phyloP scores from a whole-genome alignment of 2,329 filamentous ascomycete genomes.

The Penicillium sp. region DNA sequence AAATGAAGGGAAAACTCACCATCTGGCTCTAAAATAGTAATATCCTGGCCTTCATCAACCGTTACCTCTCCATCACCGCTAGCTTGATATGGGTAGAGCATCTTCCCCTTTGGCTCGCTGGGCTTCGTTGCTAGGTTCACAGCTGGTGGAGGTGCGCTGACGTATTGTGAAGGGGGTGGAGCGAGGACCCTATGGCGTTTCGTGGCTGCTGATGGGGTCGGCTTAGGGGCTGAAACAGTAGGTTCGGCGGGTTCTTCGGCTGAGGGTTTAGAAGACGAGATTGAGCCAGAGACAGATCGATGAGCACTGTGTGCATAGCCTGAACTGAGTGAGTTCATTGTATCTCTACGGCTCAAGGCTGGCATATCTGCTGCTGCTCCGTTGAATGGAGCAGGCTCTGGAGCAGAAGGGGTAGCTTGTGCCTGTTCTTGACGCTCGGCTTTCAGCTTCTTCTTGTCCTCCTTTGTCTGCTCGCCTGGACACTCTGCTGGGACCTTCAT shows the following conservation, averaged over 20 bases:
- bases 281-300: slow-evolving; percentile 65
- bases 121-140: slow-evolving; percentile 38
- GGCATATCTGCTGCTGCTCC: slow-evolving; percentile 55
- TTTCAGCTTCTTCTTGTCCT: slow-evolving; percentile 93
- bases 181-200: slow-evolving; percentile 74
- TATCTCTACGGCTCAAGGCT: slow-evolving; percentile 72
- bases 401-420: slow-evolving; percentile 47
- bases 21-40: slow-evolving; percentile 78
- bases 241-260: slow-evolving; percentile 39
- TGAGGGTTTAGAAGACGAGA: slow-evolving; percentile 42
- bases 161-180: slow-evolving; percentile 78
- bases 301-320: slow-evolving; percentile 78
- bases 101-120: slow-evolving; percentile 68
- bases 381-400: slow-evolving; percentile 33
- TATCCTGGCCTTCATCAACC: slow-evolving; percentile 72
- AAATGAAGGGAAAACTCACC: slow-evolving; percentile 55
- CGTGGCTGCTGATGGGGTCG: slow-evolving; percentile 16
- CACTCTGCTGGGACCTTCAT: slow-evolving; percentile 98
- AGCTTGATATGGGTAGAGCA: slow-evolving; percentile 84
- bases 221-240: slow-evolving; percentile 33
- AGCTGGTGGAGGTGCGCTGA: slow-evolving; percentile 59
- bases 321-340: slow-evolving; percentile 84
- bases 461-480: slow-evolving; percentile 87
- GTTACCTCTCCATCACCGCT: slow-evolving; percentile 76
- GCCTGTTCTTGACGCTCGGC: slow-evolving; percentile 76